Evolutionary conservation across 495 filamentous ascomycete species (phyloP).

Genomic region (Talaromyces stipitatus): DNA sequence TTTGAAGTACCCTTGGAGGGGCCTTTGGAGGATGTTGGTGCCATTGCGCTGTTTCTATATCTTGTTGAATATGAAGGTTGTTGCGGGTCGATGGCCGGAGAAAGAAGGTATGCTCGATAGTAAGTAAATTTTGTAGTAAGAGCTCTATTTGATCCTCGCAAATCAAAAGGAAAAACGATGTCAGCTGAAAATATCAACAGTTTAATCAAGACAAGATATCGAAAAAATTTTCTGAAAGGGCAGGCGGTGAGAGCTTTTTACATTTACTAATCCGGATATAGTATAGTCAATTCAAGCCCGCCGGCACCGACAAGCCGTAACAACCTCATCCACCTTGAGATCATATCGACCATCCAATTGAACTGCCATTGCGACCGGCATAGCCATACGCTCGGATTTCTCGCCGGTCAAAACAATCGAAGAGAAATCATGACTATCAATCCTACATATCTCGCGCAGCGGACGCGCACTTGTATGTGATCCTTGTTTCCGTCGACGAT

Average conservation of each 20-base stretch:
- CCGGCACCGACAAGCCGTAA: neutral
- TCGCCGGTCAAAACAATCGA: neutral
- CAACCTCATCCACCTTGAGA: constrained; percentile 1
- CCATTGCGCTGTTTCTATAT: constrained; percentile 3
- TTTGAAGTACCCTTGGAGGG: neutral
- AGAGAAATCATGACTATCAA: constrained; percentile 61
- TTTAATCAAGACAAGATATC: neutral
- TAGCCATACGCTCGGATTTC: neutral
- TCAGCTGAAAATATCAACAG: too few species aligned
- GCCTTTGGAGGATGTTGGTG: constrained; percentile 3
- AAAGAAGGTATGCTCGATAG: too few species aligned
- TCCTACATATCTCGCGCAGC: constrained; percentile 85
- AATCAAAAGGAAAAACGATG: too few species aligned
- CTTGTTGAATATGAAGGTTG: neutral
- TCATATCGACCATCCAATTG: neutral
- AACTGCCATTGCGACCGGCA: neutral
- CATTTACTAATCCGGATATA: neutral
- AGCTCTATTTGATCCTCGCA: too few species aligned
- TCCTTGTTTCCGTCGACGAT: neutral
- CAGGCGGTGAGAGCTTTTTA: constrained; percentile 31
- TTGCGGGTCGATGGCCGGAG: neutral
- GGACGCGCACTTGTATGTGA: constrained; percentile 80
- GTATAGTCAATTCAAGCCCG: neutral
- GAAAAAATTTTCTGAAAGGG: constrained; percentile 35
- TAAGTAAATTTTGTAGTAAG: too few species aligned